Conservation (phyloP, 371 early-diverging fungal species). For the Mucor racemosus region DNA sequence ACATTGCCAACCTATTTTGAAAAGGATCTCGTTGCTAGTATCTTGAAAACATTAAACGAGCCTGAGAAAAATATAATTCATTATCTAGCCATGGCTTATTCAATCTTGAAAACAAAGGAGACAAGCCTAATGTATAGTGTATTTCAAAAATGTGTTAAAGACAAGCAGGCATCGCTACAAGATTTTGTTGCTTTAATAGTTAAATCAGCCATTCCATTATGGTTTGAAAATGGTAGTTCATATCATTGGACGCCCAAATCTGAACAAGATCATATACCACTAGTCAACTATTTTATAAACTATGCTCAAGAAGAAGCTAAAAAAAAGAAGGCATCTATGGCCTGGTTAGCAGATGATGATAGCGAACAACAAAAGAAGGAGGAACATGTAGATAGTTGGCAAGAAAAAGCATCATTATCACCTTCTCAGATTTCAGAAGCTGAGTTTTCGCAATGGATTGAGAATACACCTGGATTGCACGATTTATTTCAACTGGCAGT, state of each 20-base stretch:
- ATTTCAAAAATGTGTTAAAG: conserved; percentile 15
- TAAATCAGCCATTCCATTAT: conserved; percentile 30
- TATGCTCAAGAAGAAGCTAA: conserved; percentile 18
- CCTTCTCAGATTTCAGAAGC: conserved; percentile 19
- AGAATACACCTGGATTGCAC: conserved; percentile 23
- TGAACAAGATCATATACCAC: background rate
- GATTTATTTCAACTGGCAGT: conserved; percentile 26
- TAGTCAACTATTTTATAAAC: conserved; percentile 28
- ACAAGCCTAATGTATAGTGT: conserved; percentile 10
- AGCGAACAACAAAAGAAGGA: background rate
- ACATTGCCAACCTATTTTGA: conserved; percentile 2
- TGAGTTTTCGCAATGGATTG: conserved; percentile 36
- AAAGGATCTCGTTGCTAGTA: background rate
- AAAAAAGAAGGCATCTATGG: conserved; percentile 23
- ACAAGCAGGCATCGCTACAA: conserved; percentile 21
- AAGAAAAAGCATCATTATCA: conserved; percentile 11
- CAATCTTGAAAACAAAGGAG: conserved; percentile 1
- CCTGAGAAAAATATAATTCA: background rate
- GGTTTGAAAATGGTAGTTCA: conserved; percentile 34
- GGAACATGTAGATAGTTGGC: conserved; percentile 20
- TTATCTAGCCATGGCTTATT: conserved; percentile 1
- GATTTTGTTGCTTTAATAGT: conserved; percentile 33
- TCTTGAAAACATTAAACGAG: background rate
- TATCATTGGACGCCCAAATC: background rate
- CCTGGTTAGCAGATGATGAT: conserved; percentile 21